These are phyloP conservation scores for Eustoma russellianum DNA, from an alignment of 257 asterid genomes.

Conservation along the genomic window DNA sequence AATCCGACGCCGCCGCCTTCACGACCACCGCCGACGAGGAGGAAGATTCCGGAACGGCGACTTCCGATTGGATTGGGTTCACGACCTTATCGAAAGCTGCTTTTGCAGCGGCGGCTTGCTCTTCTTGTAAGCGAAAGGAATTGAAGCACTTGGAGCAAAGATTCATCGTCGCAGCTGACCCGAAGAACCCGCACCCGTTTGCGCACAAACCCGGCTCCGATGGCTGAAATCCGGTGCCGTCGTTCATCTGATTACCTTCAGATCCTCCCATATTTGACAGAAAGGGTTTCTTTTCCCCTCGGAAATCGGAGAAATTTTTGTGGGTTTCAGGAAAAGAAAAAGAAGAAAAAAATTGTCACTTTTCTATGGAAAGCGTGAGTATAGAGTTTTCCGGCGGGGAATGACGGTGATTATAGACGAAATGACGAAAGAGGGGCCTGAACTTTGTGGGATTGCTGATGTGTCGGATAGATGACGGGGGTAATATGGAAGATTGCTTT, in stretches of 20 bases:
- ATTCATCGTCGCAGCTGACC: constrained; percentile 34
- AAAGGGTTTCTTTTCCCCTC: not conserved
- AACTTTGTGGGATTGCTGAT: too few species aligned
- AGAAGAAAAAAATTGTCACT: not conserved
- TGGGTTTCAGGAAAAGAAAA: too few species aligned
- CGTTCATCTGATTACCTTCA: constrained; percentile 31
- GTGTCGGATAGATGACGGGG: too few species aligned
- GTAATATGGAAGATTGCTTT: too few species aligned
- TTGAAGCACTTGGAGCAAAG: constrained; percentile 41
- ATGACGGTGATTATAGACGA: constrained; percentile 5
- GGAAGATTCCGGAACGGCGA: not conserved
- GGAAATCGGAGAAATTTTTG: not conserved
- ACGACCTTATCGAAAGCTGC: constrained; percentile 28
- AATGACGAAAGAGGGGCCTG: too few species aligned
- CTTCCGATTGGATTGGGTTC: not conserved
- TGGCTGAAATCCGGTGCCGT: constrained; percentile 25
- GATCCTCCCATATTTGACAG: constrained; percentile 10
- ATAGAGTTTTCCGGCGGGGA: not conserved
- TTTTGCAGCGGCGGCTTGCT: constrained; percentile 22
- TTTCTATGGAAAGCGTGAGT: not conserved
- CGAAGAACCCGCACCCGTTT: constrained; percentile 45
- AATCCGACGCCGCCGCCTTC: not conserved
- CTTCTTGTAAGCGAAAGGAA: constrained; percentile 24
- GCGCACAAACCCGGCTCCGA: constrained; percentile 27
- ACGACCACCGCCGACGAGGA: not conserved